Base-by-base conservation (phyloP, 768 basidiomycete genomes). In the Termitomyces sp. region DNA sequence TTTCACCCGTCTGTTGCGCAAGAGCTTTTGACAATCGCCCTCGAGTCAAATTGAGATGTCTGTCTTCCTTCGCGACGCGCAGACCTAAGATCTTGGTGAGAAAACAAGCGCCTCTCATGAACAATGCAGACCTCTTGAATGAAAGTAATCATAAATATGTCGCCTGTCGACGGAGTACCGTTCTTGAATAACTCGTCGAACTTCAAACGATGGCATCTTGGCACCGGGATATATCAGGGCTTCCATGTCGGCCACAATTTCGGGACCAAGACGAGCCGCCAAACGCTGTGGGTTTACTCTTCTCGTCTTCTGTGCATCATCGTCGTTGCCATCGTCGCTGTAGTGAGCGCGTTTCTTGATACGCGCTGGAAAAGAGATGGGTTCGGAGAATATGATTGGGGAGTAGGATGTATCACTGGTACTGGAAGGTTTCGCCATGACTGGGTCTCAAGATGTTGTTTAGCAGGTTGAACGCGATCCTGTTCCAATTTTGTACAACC, bases 81-180 rank as follows among this genome's bases (percentile, higher is more conserved):
- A 86, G 65, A 39, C 85, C 80, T 68, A n/a, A 79, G 57, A 82
- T 62, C 33, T 79, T 73, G 55, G 32, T 47, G 33, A 51, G 48
- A 6, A 40, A 32, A 22, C 13, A 20, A 48, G 32, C 26, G 9
- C 18, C 8, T 30, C 14, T n/a, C 30, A 32, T 5, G 70, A 54
- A 76, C 3, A 43, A n/a, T 9, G 42, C 46, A 39, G 50, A 75
- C 79, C 79, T 75, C 77, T 71, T n/a, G 79, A 80, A 70, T 89
- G 88, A 71, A 88, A 89, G 69, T 89, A 89, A 70, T 90, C 88
- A 67, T 90, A 90, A 61, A 90, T 84, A 63, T 88, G 88, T 62
- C 88, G 74, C 62, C 88, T 77, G 68, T 90, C 88, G 57, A 88
- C 85, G 58, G 75, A 76, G 68, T 87, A 88, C 46, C 85, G 81